A percentile compares a stretch with the other conserved stretches of the same genome.
phyloP scores from a whole-genome alignment of 192 early-diverging fungal genomes.

The Coemansia umbellata region DNA sequence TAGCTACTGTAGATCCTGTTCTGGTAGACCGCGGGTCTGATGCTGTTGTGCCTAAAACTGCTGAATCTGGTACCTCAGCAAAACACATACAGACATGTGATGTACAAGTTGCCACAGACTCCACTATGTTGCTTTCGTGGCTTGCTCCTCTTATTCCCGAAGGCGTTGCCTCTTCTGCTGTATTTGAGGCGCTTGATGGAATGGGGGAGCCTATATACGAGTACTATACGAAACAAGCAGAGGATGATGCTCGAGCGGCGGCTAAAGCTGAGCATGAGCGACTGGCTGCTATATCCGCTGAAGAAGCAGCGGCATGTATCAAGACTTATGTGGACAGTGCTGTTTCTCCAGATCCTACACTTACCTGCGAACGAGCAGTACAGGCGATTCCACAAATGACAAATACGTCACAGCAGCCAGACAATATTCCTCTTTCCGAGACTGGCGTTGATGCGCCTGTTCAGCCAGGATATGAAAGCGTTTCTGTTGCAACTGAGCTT shows the following conservation, averaged over 20 bases:
- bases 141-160: conserved; percentile 38
- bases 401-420: conserved; percentile 17
- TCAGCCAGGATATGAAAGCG: conserved; percentile 5
- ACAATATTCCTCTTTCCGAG: conserved; percentile 4
- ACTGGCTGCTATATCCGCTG: conserved; percentile 16
- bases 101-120: conserved; percentile 18
- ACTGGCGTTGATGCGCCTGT: conserved; percentile 20
- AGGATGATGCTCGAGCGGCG: conserved; percentile 22
- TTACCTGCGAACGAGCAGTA: conserved; percentile 21
- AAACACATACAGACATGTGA: conserved; percentile 5
- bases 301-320: conserved; percentile 17
- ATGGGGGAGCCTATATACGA: conserved; percentile 37
- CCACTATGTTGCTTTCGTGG: conserved; percentile 24
- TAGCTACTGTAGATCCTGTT: conserved; percentile 10
- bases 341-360: conserved; percentile 9
- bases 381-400: conserved; percentile 24
- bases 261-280: conserved; percentile 24
- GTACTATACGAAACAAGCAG: conserved; percentile 19
- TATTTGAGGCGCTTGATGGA: conserved; percentile 30
- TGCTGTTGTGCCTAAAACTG: conserved; percentile 4
- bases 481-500: conserved; percentile 11
- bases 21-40: conserved; percentile 22
- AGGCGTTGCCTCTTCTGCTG: conserved; percentile 17
- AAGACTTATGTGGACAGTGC: conserved; percentile 25
- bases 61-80: conserved; percentile 2